phyloP scores from a whole-genome alignment of 1,139 yeast species.

The Magnusiomyces ingens region DNA sequence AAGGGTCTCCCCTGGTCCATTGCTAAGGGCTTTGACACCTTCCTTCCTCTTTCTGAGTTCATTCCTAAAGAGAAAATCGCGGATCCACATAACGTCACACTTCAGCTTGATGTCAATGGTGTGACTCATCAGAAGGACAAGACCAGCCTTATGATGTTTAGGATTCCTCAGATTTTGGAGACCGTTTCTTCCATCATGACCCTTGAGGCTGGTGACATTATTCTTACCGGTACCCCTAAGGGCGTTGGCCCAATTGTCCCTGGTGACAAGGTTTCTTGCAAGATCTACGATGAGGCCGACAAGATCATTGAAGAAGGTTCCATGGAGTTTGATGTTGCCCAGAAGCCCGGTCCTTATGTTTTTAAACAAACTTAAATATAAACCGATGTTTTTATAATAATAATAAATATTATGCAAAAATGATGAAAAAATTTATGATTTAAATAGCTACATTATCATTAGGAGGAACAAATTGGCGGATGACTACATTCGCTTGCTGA shows the following conservation, averaged over 20 bases:
- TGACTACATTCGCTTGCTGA: slow-evolving; percentile 60
- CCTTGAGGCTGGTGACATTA: slow-evolving; percentile 80
- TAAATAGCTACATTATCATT: slow-evolving; percentile 7
- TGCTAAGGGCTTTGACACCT: slow-evolving; percentile 95
- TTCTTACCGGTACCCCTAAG: slow-evolving; percentile 93
- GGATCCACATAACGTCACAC: slow-evolving; percentile 66
- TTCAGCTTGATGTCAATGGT: slow-evolving; percentile 67
- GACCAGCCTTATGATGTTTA: slow-evolving; percentile 84
- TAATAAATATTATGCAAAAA: neutral
- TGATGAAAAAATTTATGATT: neutral
- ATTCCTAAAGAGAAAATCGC: slow-evolving; percentile 61
- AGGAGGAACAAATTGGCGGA: slow-evolving; percentile 50
- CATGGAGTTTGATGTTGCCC: slow-evolving; percentile 52
- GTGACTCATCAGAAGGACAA: slow-evolving; percentile 63
- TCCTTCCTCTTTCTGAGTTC: slow-evolving; percentile 70
- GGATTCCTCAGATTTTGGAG: slow-evolving; percentile 71
- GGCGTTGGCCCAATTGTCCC: slow-evolving; percentile 85
- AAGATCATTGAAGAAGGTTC: slow-evolving; percentile 43
- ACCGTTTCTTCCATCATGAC: slow-evolving; percentile 87
- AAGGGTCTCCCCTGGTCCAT: slow-evolving; percentile 96
- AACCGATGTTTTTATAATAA: neutral
- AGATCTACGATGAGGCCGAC: slow-evolving; percentile 53
- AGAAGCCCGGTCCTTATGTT: slow-evolving; percentile 75
- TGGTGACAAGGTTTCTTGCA: slow-evolving; percentile 63
- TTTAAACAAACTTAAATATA: slow-evolving; percentile 39